Evolutionary conservation across 23 red algal genomes (phyloP).

Genomic region (Gracilaria caudata): DNA sequence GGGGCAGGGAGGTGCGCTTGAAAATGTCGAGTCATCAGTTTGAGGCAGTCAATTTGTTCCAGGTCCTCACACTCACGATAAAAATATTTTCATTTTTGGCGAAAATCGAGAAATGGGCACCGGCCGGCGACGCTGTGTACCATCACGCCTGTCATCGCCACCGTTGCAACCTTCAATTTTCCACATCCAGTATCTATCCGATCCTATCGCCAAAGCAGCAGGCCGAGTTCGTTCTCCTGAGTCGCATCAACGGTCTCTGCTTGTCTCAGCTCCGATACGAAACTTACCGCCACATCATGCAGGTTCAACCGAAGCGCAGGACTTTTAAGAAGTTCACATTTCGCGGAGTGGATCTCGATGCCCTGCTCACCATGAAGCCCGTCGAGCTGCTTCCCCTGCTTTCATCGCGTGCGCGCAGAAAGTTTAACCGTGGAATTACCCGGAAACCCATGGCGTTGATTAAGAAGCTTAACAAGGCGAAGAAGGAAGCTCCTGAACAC

Average conservation of each 20-base stretch:
- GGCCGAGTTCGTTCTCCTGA: neutral
- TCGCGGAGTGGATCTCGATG: constrained; percentile 95
- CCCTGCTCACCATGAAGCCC: constrained; percentile 89
- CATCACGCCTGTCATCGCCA: neutral
- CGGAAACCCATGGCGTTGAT: constrained; percentile 86
- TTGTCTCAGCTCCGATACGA: neutral
- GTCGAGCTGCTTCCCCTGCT: constrained; percentile 86
- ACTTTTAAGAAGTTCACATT: constrained; percentile 99
- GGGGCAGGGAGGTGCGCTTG: too few species aligned
- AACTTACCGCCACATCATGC: neutral
- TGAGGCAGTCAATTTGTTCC: neutral
- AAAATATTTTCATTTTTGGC: neutral
- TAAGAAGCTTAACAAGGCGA: constrained; percentile 98
- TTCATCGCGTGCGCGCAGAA: constrained; percentile 82
- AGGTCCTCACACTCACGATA: neutral
- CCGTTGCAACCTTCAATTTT: too few species aligned
- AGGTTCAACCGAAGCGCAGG: constrained; percentile 66
- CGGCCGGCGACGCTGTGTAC: neutral
- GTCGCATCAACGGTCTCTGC: neutral
- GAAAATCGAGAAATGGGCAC: neutral
- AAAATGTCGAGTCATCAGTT: too few species aligned
- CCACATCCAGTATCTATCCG: neutral
- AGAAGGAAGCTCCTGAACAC: constrained; percentile 80
- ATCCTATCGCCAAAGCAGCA: neutral
- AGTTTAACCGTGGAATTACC: constrained; percentile 86